phyloP scores from a whole-genome alignment of 2,329 filamentous ascomycete genomes.

The Cladosporium austrohemisphaericum region DNA sequence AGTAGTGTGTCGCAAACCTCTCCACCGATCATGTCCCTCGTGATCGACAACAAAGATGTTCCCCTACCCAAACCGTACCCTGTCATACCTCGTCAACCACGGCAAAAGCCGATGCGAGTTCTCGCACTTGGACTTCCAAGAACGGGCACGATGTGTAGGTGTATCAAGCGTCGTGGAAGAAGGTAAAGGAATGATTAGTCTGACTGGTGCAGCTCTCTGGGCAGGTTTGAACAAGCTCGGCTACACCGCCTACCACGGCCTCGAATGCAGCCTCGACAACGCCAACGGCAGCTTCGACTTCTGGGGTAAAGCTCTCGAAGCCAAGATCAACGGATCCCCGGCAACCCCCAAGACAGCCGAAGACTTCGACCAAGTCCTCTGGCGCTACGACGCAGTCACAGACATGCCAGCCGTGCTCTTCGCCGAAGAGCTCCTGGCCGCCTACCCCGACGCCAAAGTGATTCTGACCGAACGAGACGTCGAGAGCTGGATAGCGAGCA shows the following conservation, averaged over 20 bases:
- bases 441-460: slow-evolving; percentile 23
- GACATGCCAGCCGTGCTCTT: slow-evolving; percentile 18
- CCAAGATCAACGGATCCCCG: not conserved
- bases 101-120: not conserved
- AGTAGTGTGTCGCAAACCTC: not conserved
- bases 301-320: not conserved
- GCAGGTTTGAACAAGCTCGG: slow-evolving; percentile 1
- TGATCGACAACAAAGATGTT: slow-evolving; percentile 3
- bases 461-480: slow-evolving; percentile 21
- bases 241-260: slow-evolving; percentile 17
- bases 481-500: slow-evolving; percentile 16
- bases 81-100: not conserved
- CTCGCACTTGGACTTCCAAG: not conserved
- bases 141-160: not conserved
- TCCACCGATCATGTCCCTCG: slow-evolving; percentile 1
- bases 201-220: not conserved
- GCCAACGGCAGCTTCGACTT: slow-evolving; percentile 11
- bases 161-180: not conserved
- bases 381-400: slow-evolving; percentile 19
- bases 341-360: not conserved
- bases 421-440: slow-evolving; percentile 17
- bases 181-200: not conserved
- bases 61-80: not conserved
- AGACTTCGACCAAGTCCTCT: slow-evolving; percentile 18
- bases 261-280: slow-evolving; percentile 16